Base-by-base conservation (phyloP, 768 basidiomycete genomes). In the Pleurotus pulmonarius region DNA sequence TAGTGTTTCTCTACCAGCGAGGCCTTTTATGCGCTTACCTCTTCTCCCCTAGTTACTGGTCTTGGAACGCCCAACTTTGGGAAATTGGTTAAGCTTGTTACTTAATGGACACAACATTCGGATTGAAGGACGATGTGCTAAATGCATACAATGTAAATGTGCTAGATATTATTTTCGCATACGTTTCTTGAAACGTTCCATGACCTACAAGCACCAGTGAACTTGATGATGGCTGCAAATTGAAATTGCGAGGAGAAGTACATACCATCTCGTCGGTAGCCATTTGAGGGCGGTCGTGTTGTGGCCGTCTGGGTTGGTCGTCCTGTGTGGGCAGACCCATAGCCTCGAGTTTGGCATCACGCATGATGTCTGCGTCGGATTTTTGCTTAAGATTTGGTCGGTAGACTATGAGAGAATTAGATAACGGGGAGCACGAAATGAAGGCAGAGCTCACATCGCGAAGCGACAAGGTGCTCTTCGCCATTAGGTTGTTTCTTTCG, bases 121-220 rank as follows among this genome's bases (percentile, higher is more conserved):
- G 34, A 25, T 51, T 13, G 8, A 41, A 43, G 29, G n/a, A 34
- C 29, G 20, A 29, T 53, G 41, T 44, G 54, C 41, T 54, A 58
- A 11, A 54, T 43, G 41, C 20, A 26, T 24, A 57, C 55, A 59
- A 53, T 53, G 41, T 39, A 53, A 9, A 20, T 39, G 22, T 48
- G 20, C 34, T 25, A 38, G 46, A 49, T 45, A 58, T 73, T 73
- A 91, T 67, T 87, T 89, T 40, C 88, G 83, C 90, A 94, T 92
- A 57, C 94, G 78, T 74, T 98, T 97, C 80, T 96, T 98, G 80
- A 98, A 98, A 29, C 96, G 85, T 70, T 96, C 94, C 91, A 94
- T 91, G 54, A 92, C 91, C 90, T 92, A 60, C 49, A 53, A 20
- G 46, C 18, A 38, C 0, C 3, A 9, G 8, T 38, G 53, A 45